A percentile compares a stretch with the other conserved stretches of the same genome.
phyloP scores from a whole-genome alignment of 805 yeast genomes.

The Myxozyma kluyveri region DNA sequence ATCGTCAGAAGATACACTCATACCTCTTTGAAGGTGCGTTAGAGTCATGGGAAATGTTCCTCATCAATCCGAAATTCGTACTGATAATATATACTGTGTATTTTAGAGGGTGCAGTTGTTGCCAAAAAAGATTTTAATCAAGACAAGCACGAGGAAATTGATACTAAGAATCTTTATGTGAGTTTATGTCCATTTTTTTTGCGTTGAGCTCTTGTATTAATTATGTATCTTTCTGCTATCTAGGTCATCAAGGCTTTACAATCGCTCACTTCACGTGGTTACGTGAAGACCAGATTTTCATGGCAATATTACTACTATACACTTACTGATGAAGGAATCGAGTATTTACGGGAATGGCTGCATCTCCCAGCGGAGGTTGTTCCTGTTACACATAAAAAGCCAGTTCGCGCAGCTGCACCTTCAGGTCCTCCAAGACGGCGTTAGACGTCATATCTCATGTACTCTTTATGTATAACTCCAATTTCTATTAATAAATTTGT shows the following conservation, averaged over 20 bases:
- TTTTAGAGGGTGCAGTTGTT: slow-evolving; percentile 95
- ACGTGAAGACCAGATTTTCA: slow-evolving; percentile 99
- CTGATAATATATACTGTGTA: background rate
- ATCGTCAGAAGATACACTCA: slow-evolving; percentile 98
- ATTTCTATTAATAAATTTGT: too few species aligned
- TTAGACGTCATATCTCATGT: background rate
- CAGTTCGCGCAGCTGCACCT: slow-evolving; percentile 80
- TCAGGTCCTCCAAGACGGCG: slow-evolving; percentile 35
- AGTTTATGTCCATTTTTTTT: slow-evolving; percentile 1
- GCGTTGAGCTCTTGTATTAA: background rate
- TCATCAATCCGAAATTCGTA: background rate
- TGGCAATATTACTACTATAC: slow-evolving; percentile 99
- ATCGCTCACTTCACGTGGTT: slow-evolving; percentile 98
- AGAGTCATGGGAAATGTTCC: background rate
- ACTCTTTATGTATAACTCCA: too few species aligned
- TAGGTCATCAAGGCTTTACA: slow-evolving; percentile 90
- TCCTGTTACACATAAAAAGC: slow-evolving; percentile 97
- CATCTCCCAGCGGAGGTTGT: slow-evolving; percentile 98
- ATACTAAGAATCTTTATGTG: slow-evolving; percentile 93
- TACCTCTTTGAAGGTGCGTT: slow-evolving; percentile 96
- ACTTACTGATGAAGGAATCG: slow-evolving; percentile 99
- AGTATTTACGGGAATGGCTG: slow-evolving; percentile 95
- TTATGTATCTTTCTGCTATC: background rate
- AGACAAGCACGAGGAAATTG: slow-evolving; percentile 97
- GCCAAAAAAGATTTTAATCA: slow-evolving; percentile 96